Evolutionary conservation across 176 grass and related monocot species (phyloP), one percentile per base, ranked within the genome.

Genomic region (Carex cristatella): DNA sequence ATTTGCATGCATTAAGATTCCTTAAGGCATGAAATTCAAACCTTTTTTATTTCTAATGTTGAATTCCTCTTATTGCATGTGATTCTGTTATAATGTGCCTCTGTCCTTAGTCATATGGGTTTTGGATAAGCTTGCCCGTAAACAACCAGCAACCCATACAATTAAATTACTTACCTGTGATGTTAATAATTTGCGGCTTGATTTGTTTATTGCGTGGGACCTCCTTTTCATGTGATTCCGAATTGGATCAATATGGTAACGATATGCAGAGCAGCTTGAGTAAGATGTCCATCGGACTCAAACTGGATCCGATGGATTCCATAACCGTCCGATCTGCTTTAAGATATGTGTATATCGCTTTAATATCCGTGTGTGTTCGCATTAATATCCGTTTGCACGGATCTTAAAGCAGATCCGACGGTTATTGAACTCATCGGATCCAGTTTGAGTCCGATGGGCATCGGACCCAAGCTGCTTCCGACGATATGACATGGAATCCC

Each of bases 191-290:
- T 81, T n/a, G 80, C 42, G 51, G 16, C 10, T 27, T 51, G 2
- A 30, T 76, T 82, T 14, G n/a, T 48, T 67, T 82, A 53, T 19
- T 81, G 57, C 4, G 37, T 28, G 31, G 49, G 61, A 40, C 2
- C 38, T 9, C 40, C 40, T 82, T 82, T 82, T 66, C 61, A 82
- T 82, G 80, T 82, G 80, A 82, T 67, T 67, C 8, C 48, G 6
- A 54, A 13, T 76, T 82, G 61, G 23, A 64, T 62, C 27, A 33
- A 32, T 40, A 23, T 23, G 23, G 23, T 23, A 23, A 23, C 23
- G 23, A 23, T 23, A 23, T 23, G 23, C 23, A 23, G 23, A 23
- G 23, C 23, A 23, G 23, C 23, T 23, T 23, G 23, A 23, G 23
- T 23, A 23, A 23, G 23, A 23, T 23, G 23, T 23, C 23, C 23